Evolutionary conservation across 345 rosid species (phyloP), one percentile per base, ranked within the genome.

Genomic region (Eucalyptus globulus): DNA sequence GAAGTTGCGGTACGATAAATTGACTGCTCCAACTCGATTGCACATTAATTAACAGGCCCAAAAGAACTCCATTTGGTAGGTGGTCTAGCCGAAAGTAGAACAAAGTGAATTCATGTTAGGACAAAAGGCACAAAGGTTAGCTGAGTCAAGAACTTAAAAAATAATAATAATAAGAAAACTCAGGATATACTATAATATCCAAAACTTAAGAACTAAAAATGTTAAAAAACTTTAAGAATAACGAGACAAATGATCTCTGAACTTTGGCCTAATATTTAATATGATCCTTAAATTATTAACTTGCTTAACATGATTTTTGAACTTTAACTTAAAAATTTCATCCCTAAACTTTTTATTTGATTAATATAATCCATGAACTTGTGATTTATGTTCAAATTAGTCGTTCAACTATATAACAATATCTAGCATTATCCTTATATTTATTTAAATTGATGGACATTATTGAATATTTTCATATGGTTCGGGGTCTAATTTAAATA

Each of bases 331-430:
- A 56, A 56, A 10, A 24, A 56, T 24, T 24, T 24, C 13, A 22
- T 56, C 6, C 2, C 6, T 24, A 26, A 56, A 56, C 29, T 56
- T 56, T 56, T 56, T 24, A 5, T 56, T 56, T 24, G 11, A 56
- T 56, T 6, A 24, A 56, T 56, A 24, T 56, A 6, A 24, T 56
- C 3, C 6, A 0, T 0, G 3, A 10, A 56, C 3, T 10, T 26
- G 24, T 56, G 3, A 56, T 56, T 2, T 10, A 10, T 56, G 13
- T 56, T 56, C 62, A 56, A 24, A 56, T 56, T 56, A 56, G 13
- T 56, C 2, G 2, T 4, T 22, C 6, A 56, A 56, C 29, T 56
- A 22, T 56, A 24, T 56, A 26, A 56, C 1, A 10, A 56, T 56
- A 56, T 56, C 29, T 22, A 56, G 24, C 29, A 56, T 9, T 22